Base-by-base conservation (phyloP, 257 asterid genomes). In the Jacaranda mimosifolia region DNA sequence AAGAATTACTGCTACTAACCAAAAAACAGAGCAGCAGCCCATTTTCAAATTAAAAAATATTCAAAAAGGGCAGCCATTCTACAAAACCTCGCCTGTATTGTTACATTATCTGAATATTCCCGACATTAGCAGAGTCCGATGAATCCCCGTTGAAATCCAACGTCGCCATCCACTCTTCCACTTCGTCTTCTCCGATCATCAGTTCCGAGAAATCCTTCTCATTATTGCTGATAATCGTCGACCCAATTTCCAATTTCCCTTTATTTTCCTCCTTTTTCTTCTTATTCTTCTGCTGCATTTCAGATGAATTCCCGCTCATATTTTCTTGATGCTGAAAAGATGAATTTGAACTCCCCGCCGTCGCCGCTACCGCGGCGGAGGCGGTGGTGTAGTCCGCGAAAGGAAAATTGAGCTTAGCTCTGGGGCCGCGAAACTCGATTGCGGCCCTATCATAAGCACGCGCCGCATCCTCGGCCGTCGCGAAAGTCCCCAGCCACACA, bases 401-500 rank as follows among this genome's bases (percentile, higher is more conserved):
- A 0, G 91, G 66, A 8, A 89, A 89, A 58, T 89, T 89, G 7
- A 89, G 78, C 70, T 89, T 89, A 0, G 94, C 94, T 79, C 90
- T 78, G 8, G 91, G 87, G 0, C 94, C 94, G 1, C 94, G 78
- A 51, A 89, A 89, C 60, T 85, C 94, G 49, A 89, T 87, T 19
- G 91, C 94, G 5, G 90, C 89, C 19, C 82, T 42, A 9, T 89
- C 94, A 59, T 89, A 89, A 45, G 94, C 94, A 5, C 91, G 77
- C 7, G 94, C 94, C 2, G 94, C 94, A 0, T 76, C 94, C 73
- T 89, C 94, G 0, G 89, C 91, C 0, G 94, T 87, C 12, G 67
- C 81, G 40, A 89, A 89, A 1, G 94, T 89, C 3, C 94, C 94
- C 0, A 89, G 86, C 94, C 94, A 89, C 15, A 89, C 94, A 14